phyloP scores from a whole-genome alignment of 169 alveolate genomes.

The Perkinsus marinus region DNA sequence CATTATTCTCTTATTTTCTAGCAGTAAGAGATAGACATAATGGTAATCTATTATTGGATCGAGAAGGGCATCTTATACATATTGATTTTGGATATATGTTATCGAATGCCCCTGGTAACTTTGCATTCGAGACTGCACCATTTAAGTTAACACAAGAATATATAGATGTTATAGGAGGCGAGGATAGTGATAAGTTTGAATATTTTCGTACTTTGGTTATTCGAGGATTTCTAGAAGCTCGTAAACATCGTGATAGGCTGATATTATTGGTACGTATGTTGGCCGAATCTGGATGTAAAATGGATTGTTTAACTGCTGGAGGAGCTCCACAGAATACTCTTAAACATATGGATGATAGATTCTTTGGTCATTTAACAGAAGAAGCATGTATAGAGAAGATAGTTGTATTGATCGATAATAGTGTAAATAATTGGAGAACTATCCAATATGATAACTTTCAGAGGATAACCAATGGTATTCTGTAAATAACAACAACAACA shows the following conservation, averaged over 20 bases:
- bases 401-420: constrained; percentile 69
- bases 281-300: not conserved
- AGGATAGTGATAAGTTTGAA: constrained; percentile 66
- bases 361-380: constrained; percentile 36
- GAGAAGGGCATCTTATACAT: constrained; percentile 85
- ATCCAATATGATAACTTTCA: constrained; percentile 88
- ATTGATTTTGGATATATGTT: constrained; percentile 88
- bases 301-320: not conserved
- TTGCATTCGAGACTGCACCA: constrained; percentile 86
- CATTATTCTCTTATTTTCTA: constrained; percentile 75
- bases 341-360: constrained; percentile 30
- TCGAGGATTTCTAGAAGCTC: constrained; percentile 64
- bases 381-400: constrained; percentile 57
- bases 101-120: constrained; percentile 89
- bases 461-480: constrained; percentile 80
- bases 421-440: constrained; percentile 81
- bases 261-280: constrained; percentile 62
- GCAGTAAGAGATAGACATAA: constrained; percentile 91
- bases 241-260: constrained; percentile 69
- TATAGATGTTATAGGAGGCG: constrained; percentile 84
- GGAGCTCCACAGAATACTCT: constrained; percentile 8
- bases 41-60: constrained; percentile 81
- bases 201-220: constrained; percentile 64
- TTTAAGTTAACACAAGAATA: constrained; percentile 88
- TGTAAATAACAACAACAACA: constrained; percentile 23